Conservation (phyloP, 805 yeast genomes). For the Suhomyces xylopsoci region DNA sequence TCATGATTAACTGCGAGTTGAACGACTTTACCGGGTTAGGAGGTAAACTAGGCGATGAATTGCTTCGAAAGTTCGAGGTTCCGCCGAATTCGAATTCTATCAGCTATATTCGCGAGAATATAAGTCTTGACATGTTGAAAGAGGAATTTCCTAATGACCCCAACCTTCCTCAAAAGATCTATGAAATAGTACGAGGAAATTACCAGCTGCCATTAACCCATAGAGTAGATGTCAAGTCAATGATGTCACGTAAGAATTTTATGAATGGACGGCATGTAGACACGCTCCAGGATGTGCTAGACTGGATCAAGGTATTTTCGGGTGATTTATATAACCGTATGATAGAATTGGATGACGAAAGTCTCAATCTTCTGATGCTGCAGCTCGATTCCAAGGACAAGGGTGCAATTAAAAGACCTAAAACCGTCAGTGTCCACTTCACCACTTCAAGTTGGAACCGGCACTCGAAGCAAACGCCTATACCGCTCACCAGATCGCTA, state of each 20-base stretch:
- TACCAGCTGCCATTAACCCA: conserved; percentile 51
- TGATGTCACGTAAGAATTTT: conserved; percentile 87
- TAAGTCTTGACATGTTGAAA: conserved; percentile 26
- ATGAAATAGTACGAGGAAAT: conserved; percentile 63
- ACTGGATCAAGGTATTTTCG: conserved; percentile 81
- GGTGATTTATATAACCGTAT: conserved; percentile 75
- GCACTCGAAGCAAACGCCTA: conserved; percentile 42
- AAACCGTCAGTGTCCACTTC: conserved; percentile 46
- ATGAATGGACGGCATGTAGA: conserved; percentile 50
- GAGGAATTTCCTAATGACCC: conserved; percentile 37
- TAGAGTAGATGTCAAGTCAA: conserved; percentile 68
- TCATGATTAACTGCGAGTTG: conserved; percentile 59
- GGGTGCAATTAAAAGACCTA: conserved; percentile 46
- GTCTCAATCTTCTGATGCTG: conserved; percentile 26
- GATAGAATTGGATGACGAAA: conserved; percentile 71
- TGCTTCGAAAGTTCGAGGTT: conserved; percentile 48
- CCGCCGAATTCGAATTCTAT: conserved; percentile 47
- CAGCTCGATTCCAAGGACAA: conserved; percentile 18
- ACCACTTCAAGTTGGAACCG: conserved; percentile 19
- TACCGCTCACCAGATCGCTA: conserved; percentile 35
- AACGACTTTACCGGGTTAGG: conserved; percentile 88
- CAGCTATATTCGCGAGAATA: conserved; percentile 48
- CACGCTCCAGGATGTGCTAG: conserved; percentile 52
- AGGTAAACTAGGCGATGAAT: conserved; percentile 73
- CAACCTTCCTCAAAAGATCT: conserved; percentile 53